These are phyloP conservation scores for Eutrema japonicum DNA, from an alignment of 345 rosid species.

Conservation along the genomic window DNA sequence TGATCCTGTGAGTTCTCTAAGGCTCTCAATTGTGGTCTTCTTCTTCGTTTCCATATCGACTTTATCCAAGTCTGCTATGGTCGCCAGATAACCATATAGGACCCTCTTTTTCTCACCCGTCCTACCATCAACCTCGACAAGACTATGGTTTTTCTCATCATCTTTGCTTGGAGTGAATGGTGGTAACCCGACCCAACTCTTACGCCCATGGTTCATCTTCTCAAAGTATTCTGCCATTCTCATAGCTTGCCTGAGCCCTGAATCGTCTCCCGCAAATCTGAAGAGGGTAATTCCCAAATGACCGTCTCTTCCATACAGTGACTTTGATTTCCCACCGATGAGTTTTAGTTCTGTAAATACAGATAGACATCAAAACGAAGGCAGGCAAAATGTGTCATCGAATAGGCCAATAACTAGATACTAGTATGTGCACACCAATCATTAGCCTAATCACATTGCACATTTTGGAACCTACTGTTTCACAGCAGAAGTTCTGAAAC, in stretches of 20 bases:
- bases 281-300: slow-evolving; percentile 80
- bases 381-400: slow-evolving; percentile 27
- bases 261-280: slow-evolving; percentile 68
- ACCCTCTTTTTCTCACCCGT: slow-evolving; percentile 76
- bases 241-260: slow-evolving; percentile 81
- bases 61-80: slow-evolving; percentile 71
- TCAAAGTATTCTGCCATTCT: slow-evolving; percentile 77
- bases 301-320: slow-evolving; percentile 93
- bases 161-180: slow-evolving; percentile 66
- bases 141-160: slow-evolving; percentile 75
- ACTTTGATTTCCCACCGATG: slow-evolving; percentile 79
- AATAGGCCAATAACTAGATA: slow-evolving; percentile 28
- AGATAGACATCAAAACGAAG: slow-evolving; percentile 40
- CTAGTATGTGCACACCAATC: slow-evolving; percentile 25
- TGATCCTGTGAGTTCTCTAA: slow-evolving; percentile 56
- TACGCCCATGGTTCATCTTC: slow-evolving; percentile 78
- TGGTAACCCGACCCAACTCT: slow-evolving; percentile 69
- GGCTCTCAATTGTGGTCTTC: slow-evolving; percentile 75
- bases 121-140: slow-evolving; percentile 68
- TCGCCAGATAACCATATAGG: slow-evolving; percentile 83
- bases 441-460: slow-evolving; percentile 32
- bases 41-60: slow-evolving; percentile 83
- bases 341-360: slow-evolving; percentile 77
- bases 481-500: slow-evolving; percentile 22
- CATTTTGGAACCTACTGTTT: slow-evolving; percentile 23